Evolutionary conservation across 495 filamentous ascomycete species (phyloP).

Genomic region (Trichoderma reesei): DNA sequence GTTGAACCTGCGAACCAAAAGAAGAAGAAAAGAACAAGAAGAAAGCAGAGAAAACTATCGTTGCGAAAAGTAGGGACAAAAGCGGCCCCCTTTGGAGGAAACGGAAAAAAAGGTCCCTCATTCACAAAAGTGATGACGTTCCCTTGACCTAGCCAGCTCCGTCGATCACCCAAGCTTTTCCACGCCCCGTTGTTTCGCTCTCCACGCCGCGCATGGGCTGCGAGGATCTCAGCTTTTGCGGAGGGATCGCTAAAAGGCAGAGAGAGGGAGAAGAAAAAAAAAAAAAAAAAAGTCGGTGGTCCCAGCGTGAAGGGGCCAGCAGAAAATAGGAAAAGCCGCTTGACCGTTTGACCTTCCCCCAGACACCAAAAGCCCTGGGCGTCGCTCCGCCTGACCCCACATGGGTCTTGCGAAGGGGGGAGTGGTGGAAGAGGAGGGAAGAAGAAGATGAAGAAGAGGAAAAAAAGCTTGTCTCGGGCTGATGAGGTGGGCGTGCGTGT

Average conservation of each 20-base stretch:
- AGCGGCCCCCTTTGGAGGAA: not conserved
- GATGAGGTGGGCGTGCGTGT: not conserved
- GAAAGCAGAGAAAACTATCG: too few relatives aligned
- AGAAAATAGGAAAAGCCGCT: not conserved
- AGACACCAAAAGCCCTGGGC: not conserved
- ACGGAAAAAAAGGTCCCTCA: not conserved
- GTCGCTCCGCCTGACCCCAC: not conserved
- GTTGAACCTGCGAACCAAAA: too few relatives aligned
- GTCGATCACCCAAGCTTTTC: not conserved
- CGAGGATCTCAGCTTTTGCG: conserved; percentile 5
- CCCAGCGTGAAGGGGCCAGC: too few relatives aligned
- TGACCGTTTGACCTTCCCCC: not conserved
- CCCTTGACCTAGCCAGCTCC: not conserved
- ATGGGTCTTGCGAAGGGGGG: too few relatives aligned
- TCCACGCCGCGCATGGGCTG: conserved; percentile 3
- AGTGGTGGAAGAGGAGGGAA: too few relatives aligned
- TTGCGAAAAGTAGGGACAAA: not conserved
- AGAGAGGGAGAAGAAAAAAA: too few relatives aligned
- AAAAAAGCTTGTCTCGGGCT: not conserved
- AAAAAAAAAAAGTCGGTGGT: too few relatives aligned
- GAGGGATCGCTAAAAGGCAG: not conserved
- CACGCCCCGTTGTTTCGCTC: not conserved
- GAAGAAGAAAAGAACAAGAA: too few relatives aligned
- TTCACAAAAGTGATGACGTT: not conserved
- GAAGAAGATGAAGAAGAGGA: too few relatives aligned